Base-by-base conservation (phyloP, 345 rosid species). In the Hibiscus syriacus region DNA sequence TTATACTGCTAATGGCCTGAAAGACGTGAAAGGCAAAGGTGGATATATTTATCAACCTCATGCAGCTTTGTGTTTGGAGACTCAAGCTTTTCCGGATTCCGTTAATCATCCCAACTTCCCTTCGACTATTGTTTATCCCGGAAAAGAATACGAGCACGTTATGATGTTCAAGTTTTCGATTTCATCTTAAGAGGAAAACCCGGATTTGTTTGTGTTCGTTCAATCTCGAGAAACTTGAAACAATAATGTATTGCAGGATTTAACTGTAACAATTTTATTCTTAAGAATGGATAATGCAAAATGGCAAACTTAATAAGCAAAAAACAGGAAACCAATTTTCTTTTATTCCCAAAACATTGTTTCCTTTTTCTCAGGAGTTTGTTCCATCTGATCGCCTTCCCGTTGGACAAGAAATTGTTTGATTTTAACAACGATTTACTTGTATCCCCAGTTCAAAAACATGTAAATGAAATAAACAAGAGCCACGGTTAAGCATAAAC, bases 1-100 rank as follows among this genome's bases (percentile, higher is more conserved):
- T 60, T 94, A 87, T 66, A 87, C 99, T 2, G 79, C 89, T 43
- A 87, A 87, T 48, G 29, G 5, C 39, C 41, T 94, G 60, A 73
- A 69, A 23, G 62, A 85, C 54, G 76, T 77, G 39, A 84, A 77
- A 66, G 99, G 99, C 17, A 94, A 94, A 70, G 88, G 82, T 26
- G 97, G 96, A 23, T 72, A 79, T 20, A 73, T 74, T 29, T 89
- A 94, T 70, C 53, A 83, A 73, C 73, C 87, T 58, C 77, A 76
- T 12, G 89, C 85, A 0, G 99, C 85, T 0, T 67, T 91, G 55
- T 94, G 99, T 64, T 64, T 89, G 77, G 99, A 91, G 81, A 94
- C 99, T 53, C 97, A 91, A 76, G 81, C 80, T 25, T 94, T 73
- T 70, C 99, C 97, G 5, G 82, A 94, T n/a, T 73, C 95, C 0